Percentiles rank a stretch among this genome's conserved stretches.
phyloP scores from a whole-genome alignment of 1,139 yeast species.

The Candida tropicalis region DNA sequence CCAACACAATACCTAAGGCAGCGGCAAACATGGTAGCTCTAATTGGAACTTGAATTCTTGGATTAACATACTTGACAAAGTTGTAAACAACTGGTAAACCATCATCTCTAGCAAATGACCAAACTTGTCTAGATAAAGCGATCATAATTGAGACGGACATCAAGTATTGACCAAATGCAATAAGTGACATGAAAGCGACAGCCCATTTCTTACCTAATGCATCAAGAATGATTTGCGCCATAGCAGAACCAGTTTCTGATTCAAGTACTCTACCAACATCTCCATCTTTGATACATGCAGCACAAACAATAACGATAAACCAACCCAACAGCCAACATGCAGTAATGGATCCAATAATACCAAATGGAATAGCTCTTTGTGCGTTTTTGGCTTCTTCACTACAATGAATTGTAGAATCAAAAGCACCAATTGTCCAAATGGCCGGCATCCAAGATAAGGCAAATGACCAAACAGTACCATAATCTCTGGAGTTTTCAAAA shows the following conservation, averaged over 20 bases:
- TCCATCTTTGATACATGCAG: constrained; percentile 55
- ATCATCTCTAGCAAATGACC: constrained; percentile 46
- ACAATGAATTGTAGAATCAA: constrained; percentile 74
- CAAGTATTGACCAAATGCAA: constrained; percentile 61
- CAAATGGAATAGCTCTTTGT: constrained; percentile 65
- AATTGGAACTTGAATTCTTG: constrained; percentile 55
- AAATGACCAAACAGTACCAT: constrained; percentile 72
- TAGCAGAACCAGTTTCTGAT: constrained; percentile 52
- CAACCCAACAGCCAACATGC: constrained; percentile 66
- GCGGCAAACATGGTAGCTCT: constrained; percentile 63
- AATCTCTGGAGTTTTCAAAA: constrained; percentile 54
- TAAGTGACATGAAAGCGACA: constrained; percentile 60
- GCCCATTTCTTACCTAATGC: constrained; percentile 73
- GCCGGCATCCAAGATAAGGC: constrained; percentile 65
- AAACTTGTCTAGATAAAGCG: constrained; percentile 43
- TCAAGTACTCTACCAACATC: constrained; percentile 47
- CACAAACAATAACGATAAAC: constrained; percentile 53
- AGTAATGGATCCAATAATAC: constrained; percentile 51
- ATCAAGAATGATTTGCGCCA: constrained; percentile 69
- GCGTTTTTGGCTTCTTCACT: constrained; percentile 74
- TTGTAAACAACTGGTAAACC: constrained; percentile 45
- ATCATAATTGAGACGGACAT: constrained; percentile 54
- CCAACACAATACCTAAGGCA: constrained; percentile 47
- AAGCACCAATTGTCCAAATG: constrained; percentile 67
- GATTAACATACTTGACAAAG: constrained; percentile 55